phyloP scores from a whole-genome alignment of 768 basidiomycete genomes.

The Bullera alba region DNA sequence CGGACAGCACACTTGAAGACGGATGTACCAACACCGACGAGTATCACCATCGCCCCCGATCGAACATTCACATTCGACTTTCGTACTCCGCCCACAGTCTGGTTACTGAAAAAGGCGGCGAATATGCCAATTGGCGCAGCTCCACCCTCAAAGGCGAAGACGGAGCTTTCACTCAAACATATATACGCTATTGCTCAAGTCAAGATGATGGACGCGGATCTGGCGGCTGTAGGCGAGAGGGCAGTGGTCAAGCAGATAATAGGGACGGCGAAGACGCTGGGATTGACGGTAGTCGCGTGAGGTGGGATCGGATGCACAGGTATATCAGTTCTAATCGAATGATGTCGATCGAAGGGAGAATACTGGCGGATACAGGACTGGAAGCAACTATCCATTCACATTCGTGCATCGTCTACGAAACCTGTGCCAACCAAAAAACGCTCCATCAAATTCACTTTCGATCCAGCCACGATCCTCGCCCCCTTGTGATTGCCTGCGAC shows the following conservation, averaged over 20 bases:
- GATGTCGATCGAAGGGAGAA: no score
- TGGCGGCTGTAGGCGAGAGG: conserved; percentile 79
- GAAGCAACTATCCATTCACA: no score
- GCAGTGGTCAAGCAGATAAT: conserved; percentile 80
- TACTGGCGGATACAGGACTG: no score
- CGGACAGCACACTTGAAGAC: conserved; percentile 78
- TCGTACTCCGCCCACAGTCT: conserved; percentile 73
- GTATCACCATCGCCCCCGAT: conserved; percentile 89
- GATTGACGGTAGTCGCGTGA: conserved; percentile 79
- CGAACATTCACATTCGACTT: conserved; percentile 88
- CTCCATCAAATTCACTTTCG: no score
- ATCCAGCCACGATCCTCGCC: no score
- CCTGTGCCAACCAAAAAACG: no score
- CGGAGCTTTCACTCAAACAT: conserved; percentile 76
- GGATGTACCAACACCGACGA: conserved; percentile 81
- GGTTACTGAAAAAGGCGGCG: conserved; percentile 84
- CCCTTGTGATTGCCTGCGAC: no score
- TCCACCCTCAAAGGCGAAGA: conserved; percentile 44
- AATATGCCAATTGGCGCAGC: conserved; percentile 85
- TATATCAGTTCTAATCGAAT: no score
- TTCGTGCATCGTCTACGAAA: no score
- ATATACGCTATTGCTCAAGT: conserved; percentile 98
- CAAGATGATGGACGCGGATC: conserved; percentile 80
- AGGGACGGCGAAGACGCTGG: conserved; percentile 80
- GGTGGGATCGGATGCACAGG: no score